phyloP scores from a whole-genome alignment of 139 green algal genomes.

The Chlorokybus atmophyticus region DNA sequence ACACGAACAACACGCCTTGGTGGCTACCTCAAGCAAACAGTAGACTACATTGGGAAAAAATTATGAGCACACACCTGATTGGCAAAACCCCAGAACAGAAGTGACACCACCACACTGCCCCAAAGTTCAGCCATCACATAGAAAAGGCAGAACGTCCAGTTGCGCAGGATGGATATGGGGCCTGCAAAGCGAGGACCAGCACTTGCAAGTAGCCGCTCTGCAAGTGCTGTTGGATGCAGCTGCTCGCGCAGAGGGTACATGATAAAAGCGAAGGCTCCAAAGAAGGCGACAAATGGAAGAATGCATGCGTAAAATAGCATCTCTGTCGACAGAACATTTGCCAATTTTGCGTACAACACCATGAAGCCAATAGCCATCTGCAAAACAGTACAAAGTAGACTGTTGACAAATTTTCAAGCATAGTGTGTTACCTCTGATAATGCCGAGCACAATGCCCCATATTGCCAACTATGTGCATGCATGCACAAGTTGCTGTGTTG shows the following conservation, averaged over 20 bases:
- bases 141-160: slow-evolving; percentile 98
- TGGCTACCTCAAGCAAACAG: not conserved
- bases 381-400: not conserved
- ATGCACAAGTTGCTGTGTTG: too few relatives aligned
- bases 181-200: slow-evolving; percentile 65
- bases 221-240: slow-evolving; percentile 79
- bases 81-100: slow-evolving; percentile 85
- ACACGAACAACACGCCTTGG: slow-evolving; percentile 7
- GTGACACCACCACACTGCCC: slow-evolving; percentile 90
- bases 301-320: slow-evolving; percentile 96
- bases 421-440: too few relatives aligned
- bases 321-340: slow-evolving; percentile 77
- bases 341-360: slow-evolving; percentile 73
- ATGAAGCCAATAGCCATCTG: slow-evolving; percentile 77
- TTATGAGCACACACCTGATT: too few relatives aligned
- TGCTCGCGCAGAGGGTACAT: slow-evolving; percentile 83
- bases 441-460: too few relatives aligned
- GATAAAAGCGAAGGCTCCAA: slow-evolving; percentile 85
- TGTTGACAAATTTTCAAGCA: too few relatives aligned
- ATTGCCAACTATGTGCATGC: too few relatives aligned
- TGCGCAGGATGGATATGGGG: slow-evolving; percentile 94
- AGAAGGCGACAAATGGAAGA: slow-evolving; percentile 97
- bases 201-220: slow-evolving; percentile 55
- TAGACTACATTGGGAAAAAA: not conserved
- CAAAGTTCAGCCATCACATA: slow-evolving; percentile 97